phyloP scores from a whole-genome alignment of 2,329 filamentous ascomycete species.

The Alternaria metachromatica region DNA sequence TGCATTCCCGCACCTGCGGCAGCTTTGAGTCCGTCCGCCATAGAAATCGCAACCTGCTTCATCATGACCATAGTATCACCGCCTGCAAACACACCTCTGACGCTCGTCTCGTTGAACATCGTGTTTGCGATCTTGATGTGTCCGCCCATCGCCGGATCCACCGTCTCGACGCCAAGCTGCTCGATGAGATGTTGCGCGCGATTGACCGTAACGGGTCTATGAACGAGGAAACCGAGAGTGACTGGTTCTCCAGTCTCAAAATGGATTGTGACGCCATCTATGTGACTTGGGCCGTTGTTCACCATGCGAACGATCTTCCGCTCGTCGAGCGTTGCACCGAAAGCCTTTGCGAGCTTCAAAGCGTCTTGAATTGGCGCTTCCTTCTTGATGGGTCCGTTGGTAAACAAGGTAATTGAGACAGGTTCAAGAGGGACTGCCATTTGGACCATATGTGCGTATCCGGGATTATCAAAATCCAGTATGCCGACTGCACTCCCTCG shows the following conservation, averaged over 20 bases:
- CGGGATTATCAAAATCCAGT: constrained; percentile 29
- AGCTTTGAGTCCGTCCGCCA: constrained; percentile 40
- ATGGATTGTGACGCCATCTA: constrained; percentile 35
- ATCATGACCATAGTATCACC: constrained; percentile 55
- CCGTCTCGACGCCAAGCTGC: constrained; percentile 45
- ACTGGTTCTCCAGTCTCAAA: constrained; percentile 35
- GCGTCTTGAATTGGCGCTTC: constrained; percentile 25
- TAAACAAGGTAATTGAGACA: constrained; percentile 34
- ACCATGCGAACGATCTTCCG: constrained; percentile 31
- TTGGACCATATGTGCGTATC: constrained; percentile 29
- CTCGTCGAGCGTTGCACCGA: constrained; percentile 35
- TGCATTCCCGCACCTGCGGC: constrained; percentile 34
- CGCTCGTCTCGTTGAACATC: constrained; percentile 59
- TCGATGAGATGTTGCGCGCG: constrained; percentile 39
- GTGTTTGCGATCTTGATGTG: constrained; percentile 50
- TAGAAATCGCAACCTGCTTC: constrained; percentile 41
- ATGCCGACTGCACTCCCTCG: constrained; percentile 49
- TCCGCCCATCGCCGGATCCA: constrained; percentile 50
- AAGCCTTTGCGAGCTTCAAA: constrained; percentile 23
- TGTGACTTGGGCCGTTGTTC: constrained; percentile 36
- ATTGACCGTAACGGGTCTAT: constrained; percentile 39
- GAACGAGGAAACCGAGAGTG: constrained; percentile 36
- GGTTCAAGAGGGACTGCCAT: constrained; percentile 37
- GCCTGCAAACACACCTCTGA: constrained; percentile 61
- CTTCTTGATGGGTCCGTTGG: constrained; percentile 25